A percentile compares a stretch with the other conserved stretches of the same genome.
phyloP scores from a whole-genome alignment of 2,329 filamentous ascomycete species.

The Teratosphaeria pseudoeucalypti region DNA sequence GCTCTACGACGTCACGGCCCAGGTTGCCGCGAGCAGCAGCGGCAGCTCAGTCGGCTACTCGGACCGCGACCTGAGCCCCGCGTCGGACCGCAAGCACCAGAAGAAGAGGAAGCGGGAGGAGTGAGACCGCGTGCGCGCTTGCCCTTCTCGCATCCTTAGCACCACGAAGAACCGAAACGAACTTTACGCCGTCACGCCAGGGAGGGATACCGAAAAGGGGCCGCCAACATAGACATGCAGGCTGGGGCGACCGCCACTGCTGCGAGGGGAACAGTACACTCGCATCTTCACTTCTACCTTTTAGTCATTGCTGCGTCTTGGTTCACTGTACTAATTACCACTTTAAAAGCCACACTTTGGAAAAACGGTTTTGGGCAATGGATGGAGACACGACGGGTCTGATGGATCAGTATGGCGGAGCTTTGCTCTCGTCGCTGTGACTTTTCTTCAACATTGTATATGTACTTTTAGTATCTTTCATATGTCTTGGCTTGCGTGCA shows the following conservation, averaged over 20 bases:
- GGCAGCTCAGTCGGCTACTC: slow-evolving; percentile 27
- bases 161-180: slow-evolving; percentile 7
- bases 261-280: neutral
- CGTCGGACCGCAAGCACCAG: slow-evolving; percentile 24
- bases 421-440: neutral
- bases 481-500: slow-evolving; percentile 1
- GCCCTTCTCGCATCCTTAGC: neutral
- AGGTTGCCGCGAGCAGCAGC: slow-evolving; percentile 56
- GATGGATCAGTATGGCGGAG: neutral
- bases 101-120: slow-evolving; percentile 38
- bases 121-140: slow-evolving; percentile 10
- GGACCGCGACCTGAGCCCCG: slow-evolving; percentile 12
- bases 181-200: slow-evolving; percentile 12
- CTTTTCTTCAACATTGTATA: neutral
- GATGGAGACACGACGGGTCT: neutral
- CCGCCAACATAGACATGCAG: neutral
- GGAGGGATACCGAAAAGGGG: slow-evolving; percentile 1
- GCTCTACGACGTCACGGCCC: slow-evolving; percentile 64
- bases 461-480: slow-evolving; percentile 1
- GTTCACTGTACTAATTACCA: slow-evolving; percentile 2
- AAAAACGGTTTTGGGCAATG: neutral
- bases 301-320: slow-evolving; percentile 1
- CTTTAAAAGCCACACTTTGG: neutral
- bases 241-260: neutral
- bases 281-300: neutral